Conservation (phyloP, 2,329 filamentous ascomycete species). For the Massarina eburnea region DNA sequence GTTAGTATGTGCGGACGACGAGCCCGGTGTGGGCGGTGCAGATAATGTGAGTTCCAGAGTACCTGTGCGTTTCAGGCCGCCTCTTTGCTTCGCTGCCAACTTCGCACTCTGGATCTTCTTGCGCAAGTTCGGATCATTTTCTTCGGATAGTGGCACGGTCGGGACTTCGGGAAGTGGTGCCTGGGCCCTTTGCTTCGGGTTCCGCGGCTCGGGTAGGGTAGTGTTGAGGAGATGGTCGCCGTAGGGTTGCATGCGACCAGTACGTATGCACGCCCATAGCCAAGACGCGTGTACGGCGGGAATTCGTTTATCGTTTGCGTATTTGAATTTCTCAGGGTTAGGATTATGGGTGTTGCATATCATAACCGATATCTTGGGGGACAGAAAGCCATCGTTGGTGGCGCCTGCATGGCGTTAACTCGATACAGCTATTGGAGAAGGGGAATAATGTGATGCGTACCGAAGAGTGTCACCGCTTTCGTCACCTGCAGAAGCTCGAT, state of each 20-base stretch:
- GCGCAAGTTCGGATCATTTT: conserved; percentile 21
- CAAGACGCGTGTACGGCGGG: conserved; percentile 80
- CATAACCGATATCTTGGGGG: conserved; percentile 70
- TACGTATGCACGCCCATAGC: conserved; percentile 78
- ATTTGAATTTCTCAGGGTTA: conserved; percentile 74
- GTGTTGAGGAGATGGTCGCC: conserved; percentile 43
- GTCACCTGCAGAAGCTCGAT: conserved; percentile 85
- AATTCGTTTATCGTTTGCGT: conserved; percentile 73
- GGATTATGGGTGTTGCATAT: conserved; percentile 64
- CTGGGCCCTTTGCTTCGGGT: conserved; percentile 15
- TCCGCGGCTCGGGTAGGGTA: conserved; percentile 16
- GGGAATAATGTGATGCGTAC: conserved; percentile 46
- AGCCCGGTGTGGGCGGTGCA: conserved; percentile 20
- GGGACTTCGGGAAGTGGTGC: conserved; percentile 17
- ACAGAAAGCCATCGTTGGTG: conserved; percentile 76
- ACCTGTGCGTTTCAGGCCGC: conserved; percentile 16
- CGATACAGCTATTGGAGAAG: conserved; percentile 1
- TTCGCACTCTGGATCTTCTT: conserved; percentile 21
- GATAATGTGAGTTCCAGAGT: conserved; percentile 32
- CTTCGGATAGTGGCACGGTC: conserved; percentile 23
- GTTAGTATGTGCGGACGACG: conserved; percentile 12
- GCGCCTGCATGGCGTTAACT: conserved; percentile 56
- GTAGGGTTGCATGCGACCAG: conserved; percentile 51
- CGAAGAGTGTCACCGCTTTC: conserved; percentile 73
- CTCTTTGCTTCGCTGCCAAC: conserved; percentile 16